These are phyloP conservation scores for Monosporascus cannonballus DNA, from an alignment of 2,329 filamentous ascomycete species.

Conservation along the genomic window DNA sequence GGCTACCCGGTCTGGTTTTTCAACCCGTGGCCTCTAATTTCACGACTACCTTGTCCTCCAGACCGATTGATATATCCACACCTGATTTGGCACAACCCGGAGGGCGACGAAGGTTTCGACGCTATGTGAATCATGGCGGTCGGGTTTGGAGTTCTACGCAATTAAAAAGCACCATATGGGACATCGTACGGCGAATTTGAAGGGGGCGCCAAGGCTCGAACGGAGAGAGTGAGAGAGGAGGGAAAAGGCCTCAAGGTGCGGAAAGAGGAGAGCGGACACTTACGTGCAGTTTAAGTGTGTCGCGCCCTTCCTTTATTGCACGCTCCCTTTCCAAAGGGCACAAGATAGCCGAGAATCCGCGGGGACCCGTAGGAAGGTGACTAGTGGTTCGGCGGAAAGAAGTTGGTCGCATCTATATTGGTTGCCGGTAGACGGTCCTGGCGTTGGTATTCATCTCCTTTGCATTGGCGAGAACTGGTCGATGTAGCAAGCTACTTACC, in stretches of 20 bases:
- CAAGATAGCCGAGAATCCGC: not conserved
- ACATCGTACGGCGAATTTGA: no score
- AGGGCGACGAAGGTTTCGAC: not conserved
- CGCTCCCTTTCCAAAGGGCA: not conserved
- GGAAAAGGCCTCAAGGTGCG: slow-evolving; percentile 12
- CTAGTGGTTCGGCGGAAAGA: not conserved
- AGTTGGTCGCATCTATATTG: not conserved
- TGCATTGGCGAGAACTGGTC: not conserved
- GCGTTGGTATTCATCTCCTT: not conserved
- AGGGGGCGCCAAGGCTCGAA: not conserved
- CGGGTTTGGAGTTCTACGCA: not conserved
- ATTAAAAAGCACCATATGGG: not conserved
- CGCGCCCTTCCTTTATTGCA: slow-evolving; percentile 2
- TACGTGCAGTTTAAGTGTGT: slow-evolving; percentile 45
- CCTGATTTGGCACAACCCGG: not conserved
- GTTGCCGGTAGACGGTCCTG: not conserved
- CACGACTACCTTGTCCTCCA: not conserved
- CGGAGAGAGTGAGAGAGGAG: slow-evolving; percentile 6
- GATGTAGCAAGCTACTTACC: not conserved
- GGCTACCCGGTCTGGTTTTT: not conserved
- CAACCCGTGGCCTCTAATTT: not conserved
- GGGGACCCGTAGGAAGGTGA: not conserved
- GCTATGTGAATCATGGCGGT: not conserved
- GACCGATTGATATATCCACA: not conserved
- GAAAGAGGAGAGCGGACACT: slow-evolving; percentile 1